Evolutionary conservation across 208 protist species (phyloP).

Genomic region (Leishmania aethiopica): DNA sequence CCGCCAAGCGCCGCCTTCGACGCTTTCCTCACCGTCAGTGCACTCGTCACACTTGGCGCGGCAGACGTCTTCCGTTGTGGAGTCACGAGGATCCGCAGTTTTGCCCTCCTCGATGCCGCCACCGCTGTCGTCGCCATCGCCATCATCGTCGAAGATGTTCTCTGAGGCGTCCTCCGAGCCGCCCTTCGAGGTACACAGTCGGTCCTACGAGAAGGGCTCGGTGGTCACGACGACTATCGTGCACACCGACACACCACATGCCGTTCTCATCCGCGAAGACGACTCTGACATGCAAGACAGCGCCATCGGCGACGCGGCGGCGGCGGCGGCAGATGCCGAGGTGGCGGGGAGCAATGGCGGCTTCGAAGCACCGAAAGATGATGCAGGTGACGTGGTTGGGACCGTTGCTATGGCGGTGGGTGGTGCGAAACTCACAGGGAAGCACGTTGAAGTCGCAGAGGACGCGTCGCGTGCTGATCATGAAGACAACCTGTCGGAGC

Average conservation of each 20-base stretch:
- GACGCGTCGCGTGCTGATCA: background rate
- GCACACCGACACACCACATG: background rate
- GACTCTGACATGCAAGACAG: background rate
- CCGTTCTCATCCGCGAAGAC: background rate
- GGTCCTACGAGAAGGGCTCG: background rate
- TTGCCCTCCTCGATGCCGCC: background rate
- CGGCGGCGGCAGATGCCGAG: background rate
- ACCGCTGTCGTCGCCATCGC: background rate
- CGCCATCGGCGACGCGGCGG: background rate
- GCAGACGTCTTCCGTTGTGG: background rate
- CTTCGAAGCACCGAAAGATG: background rate
- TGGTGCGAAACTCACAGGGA: background rate
- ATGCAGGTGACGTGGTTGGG: background rate
- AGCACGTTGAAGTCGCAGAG: background rate
- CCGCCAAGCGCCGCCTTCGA: background rate
- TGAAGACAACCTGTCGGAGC: background rate
- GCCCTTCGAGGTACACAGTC: background rate
- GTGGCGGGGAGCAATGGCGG: background rate
- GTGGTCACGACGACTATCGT: background rate
- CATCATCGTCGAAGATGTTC: background rate
- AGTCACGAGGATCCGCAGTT: background rate
- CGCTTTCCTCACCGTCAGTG: slow-evolving; percentile 1
- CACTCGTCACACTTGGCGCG: background rate
- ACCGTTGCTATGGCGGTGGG: background rate
- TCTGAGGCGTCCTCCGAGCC: background rate